A percentile compares a stretch with the other conserved stretches of the same genome.
Evolutionary conservation across 2,329 filamentous ascomycete genomes (phyloP).

Genomic region (Decorospora gaudefroyi): DNA sequence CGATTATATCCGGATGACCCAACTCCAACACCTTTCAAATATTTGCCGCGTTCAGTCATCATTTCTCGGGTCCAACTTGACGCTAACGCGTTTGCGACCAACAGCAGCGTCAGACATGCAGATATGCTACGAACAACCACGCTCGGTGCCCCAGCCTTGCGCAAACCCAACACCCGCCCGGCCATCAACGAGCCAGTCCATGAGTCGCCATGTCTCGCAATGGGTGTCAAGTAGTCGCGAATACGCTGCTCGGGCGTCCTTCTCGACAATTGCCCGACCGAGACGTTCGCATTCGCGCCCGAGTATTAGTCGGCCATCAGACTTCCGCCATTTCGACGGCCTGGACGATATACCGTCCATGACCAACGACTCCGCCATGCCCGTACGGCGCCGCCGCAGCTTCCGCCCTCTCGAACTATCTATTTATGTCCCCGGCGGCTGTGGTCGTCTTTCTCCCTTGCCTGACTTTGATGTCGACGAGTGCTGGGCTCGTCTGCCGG

Average conservation of each 20-base stretch:
- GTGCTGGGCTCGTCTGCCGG: conserved; percentile 31
- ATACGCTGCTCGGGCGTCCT: conserved; percentile 44
- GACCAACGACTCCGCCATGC: conserved; percentile 39
- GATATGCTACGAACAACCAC: conserved; percentile 45
- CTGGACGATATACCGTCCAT: conserved; percentile 41
- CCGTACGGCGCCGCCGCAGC: conserved; percentile 40
- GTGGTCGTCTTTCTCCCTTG: conserved; percentile 44
- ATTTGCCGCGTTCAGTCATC: no score
- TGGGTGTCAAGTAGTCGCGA: conserved; percentile 45
- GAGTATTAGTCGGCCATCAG: conserved; percentile 44
- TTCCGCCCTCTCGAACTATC: conserved; percentile 49
- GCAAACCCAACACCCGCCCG: conserved; percentile 38
- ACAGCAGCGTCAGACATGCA: conserved; percentile 32
- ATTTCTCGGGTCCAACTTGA: neutral
- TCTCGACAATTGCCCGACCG: conserved; percentile 39
- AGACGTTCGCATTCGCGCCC: conserved; percentile 43
- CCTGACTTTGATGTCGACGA: conserved; percentile 45
- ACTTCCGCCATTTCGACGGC: conserved; percentile 45
- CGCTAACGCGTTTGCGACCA: conserved; percentile 22
- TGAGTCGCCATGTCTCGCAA: conserved; percentile 44
- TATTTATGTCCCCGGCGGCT: conserved; percentile 44
- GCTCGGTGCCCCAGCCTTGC: conserved; percentile 32
- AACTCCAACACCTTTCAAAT: conserved; percentile 8
- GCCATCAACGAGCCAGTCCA: conserved; percentile 43
- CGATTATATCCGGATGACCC: conserved; percentile 18